Percentiles rank a stretch among this genome's conserved stretches.
These are phyloP conservation scores for Penicillium sp. DNA, from an alignment of 2,329 filamentous ascomycete genomes.

Conservation along the genomic window DNA sequence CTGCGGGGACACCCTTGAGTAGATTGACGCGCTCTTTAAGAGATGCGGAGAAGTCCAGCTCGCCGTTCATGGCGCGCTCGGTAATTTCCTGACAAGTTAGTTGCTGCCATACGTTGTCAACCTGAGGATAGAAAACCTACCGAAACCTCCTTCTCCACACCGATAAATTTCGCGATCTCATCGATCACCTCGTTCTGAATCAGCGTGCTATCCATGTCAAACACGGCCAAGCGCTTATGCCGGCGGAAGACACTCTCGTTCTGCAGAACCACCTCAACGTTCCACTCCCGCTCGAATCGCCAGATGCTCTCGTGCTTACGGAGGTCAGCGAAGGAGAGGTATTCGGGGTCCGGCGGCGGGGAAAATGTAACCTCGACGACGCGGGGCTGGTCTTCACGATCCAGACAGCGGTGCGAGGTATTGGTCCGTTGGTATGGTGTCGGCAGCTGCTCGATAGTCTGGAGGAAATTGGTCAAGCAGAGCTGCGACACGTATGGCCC, in stretches of 20 bases:
- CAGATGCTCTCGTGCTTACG: slow-evolving; percentile 79
- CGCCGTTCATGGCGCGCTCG: slow-evolving; percentile 89
- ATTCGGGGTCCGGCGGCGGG: slow-evolving; percentile 48
- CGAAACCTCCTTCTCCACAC: slow-evolving; percentile 77
- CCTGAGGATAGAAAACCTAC: slow-evolving; percentile 31
- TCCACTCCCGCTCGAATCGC: slow-evolving; percentile 84
- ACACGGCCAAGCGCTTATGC: slow-evolving; percentile 83
- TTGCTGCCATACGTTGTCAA: neutral
- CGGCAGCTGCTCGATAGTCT: slow-evolving; percentile 50
- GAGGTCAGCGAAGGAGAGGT: slow-evolving; percentile 62
- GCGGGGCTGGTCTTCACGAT: slow-evolving; percentile 48
- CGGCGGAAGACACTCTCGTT: slow-evolving; percentile 69
- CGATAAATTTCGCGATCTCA: slow-evolving; percentile 80
- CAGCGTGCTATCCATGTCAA: slow-evolving; percentile 98
- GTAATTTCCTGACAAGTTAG: slow-evolving; percentile 65
- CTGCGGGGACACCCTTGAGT: slow-evolving; percentile 74
- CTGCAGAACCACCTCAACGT: slow-evolving; percentile 79
- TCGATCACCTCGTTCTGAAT: slow-evolving; percentile 98
- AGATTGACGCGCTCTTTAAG: slow-evolving; percentile 77
- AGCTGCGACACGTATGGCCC: slow-evolving; percentile 55
- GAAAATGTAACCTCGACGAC: slow-evolving; percentile 55
- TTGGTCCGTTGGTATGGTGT: slow-evolving; percentile 51
- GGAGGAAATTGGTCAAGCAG: slow-evolving; percentile 56
- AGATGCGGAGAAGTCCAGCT: slow-evolving; percentile 85
- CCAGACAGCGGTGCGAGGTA: slow-evolving; percentile 49